phyloP scores from a whole-genome alignment of 2,329 filamentous ascomycete genomes.

The Alternaria burnsii region DNA sequence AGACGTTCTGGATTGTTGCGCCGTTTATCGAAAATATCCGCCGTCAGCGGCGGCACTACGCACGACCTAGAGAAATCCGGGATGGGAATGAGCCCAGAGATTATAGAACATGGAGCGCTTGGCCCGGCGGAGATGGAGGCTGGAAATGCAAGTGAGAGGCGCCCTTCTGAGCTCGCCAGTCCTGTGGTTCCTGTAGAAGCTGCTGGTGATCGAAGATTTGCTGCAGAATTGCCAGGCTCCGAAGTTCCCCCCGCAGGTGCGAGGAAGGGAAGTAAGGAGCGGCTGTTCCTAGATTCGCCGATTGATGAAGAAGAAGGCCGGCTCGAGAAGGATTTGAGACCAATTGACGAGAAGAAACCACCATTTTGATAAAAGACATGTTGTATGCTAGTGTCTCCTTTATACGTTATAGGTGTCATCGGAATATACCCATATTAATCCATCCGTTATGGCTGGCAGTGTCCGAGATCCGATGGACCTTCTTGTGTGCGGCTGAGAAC shows the following conservation, averaged over 20 bases:
- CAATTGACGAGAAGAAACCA: constrained; percentile 14
- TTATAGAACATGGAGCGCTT: constrained; percentile 8
- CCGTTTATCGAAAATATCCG: not conserved
- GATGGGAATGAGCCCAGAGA: constrained; percentile 7
- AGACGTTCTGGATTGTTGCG: constrained; percentile 8
- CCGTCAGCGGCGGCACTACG: constrained; percentile 4
- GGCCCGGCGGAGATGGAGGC: constrained; percentile 12
- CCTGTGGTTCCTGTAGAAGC: constrained; percentile 17
- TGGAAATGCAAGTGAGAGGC: constrained; percentile 4
- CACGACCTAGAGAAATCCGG: constrained; percentile 25
- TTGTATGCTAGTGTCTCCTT: not conserved
- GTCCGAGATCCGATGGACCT: not conserved
- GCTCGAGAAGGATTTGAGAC: constrained; percentile 5
- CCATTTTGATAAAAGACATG: not conserved
- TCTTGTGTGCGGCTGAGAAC: not conserved
- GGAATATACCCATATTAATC: not conserved
- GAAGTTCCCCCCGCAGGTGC: constrained; percentile 3
- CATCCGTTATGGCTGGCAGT: not conserved
- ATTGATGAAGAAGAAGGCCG: constrained; percentile 20
- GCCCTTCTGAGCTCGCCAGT: constrained; percentile 21
- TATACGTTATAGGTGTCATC: not conserved
- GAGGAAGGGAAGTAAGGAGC: constrained; percentile 14
- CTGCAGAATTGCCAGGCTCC: constrained; percentile 25
- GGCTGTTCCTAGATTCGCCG: constrained; percentile 22
- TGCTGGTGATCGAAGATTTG: constrained; percentile 11